These are phyloP conservation scores for Cryphonectria parasitica DNA, from an alignment of 2,329 filamentous ascomycete genomes.

Conservation along the genomic window DNA sequence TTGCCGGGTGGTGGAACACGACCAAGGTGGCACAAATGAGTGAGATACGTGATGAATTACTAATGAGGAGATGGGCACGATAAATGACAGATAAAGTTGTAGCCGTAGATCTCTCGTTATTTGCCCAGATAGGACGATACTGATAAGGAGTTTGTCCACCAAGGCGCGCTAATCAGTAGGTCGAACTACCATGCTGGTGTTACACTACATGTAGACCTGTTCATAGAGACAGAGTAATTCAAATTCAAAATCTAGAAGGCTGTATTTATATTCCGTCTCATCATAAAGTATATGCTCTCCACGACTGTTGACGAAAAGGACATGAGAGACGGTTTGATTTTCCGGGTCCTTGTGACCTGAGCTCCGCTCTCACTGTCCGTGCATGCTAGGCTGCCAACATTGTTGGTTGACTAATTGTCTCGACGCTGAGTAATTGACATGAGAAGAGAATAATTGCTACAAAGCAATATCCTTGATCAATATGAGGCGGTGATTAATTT, in stretches of 20 bases:
- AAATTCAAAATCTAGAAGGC: too few relatives aligned
- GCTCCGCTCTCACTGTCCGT: neutral
- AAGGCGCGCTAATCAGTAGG: neutral
- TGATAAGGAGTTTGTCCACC: neutral
- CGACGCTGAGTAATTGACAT: neutral
- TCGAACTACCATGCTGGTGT: neutral
- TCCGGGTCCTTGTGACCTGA: too few relatives aligned
- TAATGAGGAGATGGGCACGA: neutral
- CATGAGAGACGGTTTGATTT: too few relatives aligned
- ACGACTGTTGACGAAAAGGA: too few relatives aligned
- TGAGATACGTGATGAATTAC: neutral
- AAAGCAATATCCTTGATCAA: neutral
- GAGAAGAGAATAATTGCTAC: neutral
- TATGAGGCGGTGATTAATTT: neutral
- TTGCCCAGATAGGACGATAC: neutral
- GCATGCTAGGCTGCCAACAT: neutral
- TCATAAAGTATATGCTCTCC: too few relatives aligned
- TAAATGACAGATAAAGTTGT: neutral
- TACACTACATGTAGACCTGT: neutral
- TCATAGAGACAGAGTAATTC: too few relatives aligned
- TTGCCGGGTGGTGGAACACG: neutral
- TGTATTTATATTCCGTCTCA: neutral
- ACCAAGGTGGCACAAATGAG: neutral
- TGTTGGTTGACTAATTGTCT: neutral
- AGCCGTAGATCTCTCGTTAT: neutral